Evolutionary conservation across 148 eudicot species (phyloP).

Genomic region (Persicaria tinctoria): DNA sequence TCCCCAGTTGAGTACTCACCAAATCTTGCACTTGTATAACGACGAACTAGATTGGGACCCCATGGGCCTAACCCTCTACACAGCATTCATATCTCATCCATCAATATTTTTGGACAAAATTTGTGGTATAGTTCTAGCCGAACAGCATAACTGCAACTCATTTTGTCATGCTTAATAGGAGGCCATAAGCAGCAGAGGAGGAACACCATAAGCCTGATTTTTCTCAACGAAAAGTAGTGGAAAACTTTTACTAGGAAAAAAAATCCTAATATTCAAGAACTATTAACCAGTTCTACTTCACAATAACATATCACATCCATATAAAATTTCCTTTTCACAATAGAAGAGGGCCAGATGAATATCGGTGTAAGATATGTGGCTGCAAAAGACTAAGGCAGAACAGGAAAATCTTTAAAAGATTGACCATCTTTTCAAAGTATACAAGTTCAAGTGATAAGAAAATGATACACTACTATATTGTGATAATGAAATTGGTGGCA

Average conservation of each 20-base stretch:
- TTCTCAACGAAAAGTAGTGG: background rate
- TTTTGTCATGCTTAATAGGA: background rate
- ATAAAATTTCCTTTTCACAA: background rate
- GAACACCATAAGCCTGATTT: background rate
- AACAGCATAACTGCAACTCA: background rate
- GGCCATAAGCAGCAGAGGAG: background rate
- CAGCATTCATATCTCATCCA: background rate
- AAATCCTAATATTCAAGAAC: background rate
- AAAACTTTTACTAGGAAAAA: background rate
- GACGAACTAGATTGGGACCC: conserved; percentile 83
- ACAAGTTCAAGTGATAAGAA: background rate
- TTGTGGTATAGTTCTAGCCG: too few species aligned
- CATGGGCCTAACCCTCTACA: conserved; percentile 93
- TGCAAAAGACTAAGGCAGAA: background rate
- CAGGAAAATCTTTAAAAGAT: background rate
- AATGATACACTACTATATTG: too few species aligned
- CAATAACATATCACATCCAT: background rate
- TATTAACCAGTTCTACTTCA: background rate
- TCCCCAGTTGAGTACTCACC: conserved; percentile 63
- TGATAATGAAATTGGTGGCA: background rate
- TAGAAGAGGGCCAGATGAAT: background rate
- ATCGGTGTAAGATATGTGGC: background rate
- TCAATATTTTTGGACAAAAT: background rate
- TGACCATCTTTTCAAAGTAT: background rate
- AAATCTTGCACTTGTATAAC: conserved; percentile 79